phyloP scores from a whole-genome alignment of 495 filamentous ascomycete genomes.

The Hypoxylon lenormandii region DNA sequence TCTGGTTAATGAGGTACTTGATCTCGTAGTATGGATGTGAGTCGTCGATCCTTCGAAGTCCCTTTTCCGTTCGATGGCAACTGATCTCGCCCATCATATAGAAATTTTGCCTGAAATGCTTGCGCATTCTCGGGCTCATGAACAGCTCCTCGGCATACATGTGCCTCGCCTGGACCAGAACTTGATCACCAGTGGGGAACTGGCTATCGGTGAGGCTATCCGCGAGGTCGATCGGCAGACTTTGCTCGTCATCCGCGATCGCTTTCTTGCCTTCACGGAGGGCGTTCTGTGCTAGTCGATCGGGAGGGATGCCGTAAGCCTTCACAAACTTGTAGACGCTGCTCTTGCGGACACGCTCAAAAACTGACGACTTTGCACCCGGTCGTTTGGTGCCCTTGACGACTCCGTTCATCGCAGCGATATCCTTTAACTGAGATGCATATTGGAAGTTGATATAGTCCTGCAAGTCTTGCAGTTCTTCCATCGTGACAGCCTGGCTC shows the following conservation, averaged over 20 bases:
- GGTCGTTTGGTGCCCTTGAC: constrained; percentile 73
- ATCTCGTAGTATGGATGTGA: constrained; percentile 97
- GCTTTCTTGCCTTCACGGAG: constrained; percentile 79
- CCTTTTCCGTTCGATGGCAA: constrained; percentile 91
- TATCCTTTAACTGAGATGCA: constrained; percentile 80
- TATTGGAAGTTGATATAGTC: constrained; percentile 98
- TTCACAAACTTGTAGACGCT: constrained; percentile 84
- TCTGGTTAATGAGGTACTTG: constrained; percentile 92
- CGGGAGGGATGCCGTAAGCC: constrained; percentile 89
- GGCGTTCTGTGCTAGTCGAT: constrained; percentile 85
- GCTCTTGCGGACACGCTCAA: constrained; percentile 82
- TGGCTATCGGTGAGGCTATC: constrained; percentile 76
- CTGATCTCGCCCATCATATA: constrained; percentile 85
- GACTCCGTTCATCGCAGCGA: constrained; percentile 70
- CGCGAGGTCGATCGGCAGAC: constrained; percentile 85
- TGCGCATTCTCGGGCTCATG: constrained; percentile 88
- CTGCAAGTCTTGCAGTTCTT: constrained; percentile 94
- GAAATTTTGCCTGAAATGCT: constrained; percentile 81
- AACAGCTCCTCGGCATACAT: constrained; percentile 93
- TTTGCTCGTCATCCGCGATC: constrained; percentile 82
- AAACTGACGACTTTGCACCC: constrained; percentile 77
- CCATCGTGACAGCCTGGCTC: constrained; percentile 78
- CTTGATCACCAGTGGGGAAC: constrained; percentile 79
- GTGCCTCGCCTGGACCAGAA: constrained; percentile 79
- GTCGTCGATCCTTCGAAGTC: constrained; percentile 92